Base-by-base conservation (phyloP, 1,284 basidiomycete genomes). In the Malassezia dermatis region DNA sequence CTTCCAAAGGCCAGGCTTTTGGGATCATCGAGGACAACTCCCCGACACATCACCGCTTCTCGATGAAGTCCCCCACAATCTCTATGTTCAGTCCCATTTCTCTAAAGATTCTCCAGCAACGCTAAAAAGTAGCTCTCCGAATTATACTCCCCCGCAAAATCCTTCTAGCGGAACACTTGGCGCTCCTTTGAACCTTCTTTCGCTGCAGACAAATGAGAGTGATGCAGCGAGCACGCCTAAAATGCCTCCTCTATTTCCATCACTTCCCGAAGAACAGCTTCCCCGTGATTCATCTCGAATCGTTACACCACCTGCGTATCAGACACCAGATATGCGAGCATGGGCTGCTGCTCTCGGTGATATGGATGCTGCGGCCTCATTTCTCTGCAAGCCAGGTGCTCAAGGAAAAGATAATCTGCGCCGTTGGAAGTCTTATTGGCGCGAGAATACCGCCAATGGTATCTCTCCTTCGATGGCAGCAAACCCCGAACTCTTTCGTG, bases 161-260 rank as follows among this genome's bases (percentile, higher is more conserved):
- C 24, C 34, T 15, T 56, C 54, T 19, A 56, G 54, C 27, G 54
- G 54, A 5, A 56, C 48, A 21, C 55, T 57, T 6, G 55, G 55
- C 17, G 35, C 49, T 4, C 55, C 55, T 8, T 28, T 57, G 23
- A 46, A 45, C 24, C 40, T 57, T 31, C 44, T 57, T 7, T 57
- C 55, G 44, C 45, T 57, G 13, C 55, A 57, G 21, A 6, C 39
- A 7, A 26, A 34, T 17, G 24, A 19, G 21, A 19, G 17, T 15
- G 48, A 42, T 21, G 3, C 30, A 32, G 11, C 17, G 24, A n/a
- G 39, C 5, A 48, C 45, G 32, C 27, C 19, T 13, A 40, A 49
- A 34, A 24, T 44, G 15, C 11, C 39, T 10, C 37, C 49, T 43
- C 19, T 43, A 17, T 51, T 43, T 35, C 49, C 39, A 11, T 15